Evolutionary conservation across 768 basidiomycete genomes (phyloP).

Genomic region (Pholiota conissans): DNA sequence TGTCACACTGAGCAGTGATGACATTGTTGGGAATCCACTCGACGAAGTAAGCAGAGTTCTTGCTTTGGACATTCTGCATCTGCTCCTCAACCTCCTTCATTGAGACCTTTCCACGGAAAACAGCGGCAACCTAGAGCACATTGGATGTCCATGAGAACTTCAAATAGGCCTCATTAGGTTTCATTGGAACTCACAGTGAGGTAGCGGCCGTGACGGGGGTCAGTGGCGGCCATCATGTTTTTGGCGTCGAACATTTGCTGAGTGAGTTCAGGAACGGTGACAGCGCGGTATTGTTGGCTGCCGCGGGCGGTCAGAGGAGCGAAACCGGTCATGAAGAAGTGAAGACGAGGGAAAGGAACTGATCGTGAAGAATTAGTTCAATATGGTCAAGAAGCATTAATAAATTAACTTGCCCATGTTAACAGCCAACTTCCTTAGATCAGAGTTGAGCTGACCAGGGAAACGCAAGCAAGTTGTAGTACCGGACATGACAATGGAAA

Average conservation of each 20-base stretch:
- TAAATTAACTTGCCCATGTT: slow-evolving; percentile 83
- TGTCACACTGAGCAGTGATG: slow-evolving; percentile 96
- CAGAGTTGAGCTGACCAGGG: slow-evolving; percentile 99
- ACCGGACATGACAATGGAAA: slow-evolving; percentile 98
- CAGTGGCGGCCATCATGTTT: slow-evolving; percentile 99
- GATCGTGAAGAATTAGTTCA: not conserved
- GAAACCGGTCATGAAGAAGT: slow-evolving; percentile 99
- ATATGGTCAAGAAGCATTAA: not conserved
- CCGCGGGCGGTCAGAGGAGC: slow-evolving; percentile 94
- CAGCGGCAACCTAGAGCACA: slow-evolving; percentile 77
- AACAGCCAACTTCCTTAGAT: slow-evolving; percentile 96
- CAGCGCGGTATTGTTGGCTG: slow-evolving; percentile 93
- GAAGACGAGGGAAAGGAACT: slow-evolving; percentile 99
- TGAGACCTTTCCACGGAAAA: slow-evolving; percentile 99
- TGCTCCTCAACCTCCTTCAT: slow-evolving; percentile 99
- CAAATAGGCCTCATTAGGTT: not conserved
- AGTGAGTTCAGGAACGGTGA: slow-evolving; percentile 96
- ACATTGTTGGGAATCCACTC: slow-evolving; percentile 99
- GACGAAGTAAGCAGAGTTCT: slow-evolving; percentile 97
- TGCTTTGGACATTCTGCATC: slow-evolving; percentile 96
- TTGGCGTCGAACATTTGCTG: slow-evolving; percentile 99
- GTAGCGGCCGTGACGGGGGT: slow-evolving; percentile 96
- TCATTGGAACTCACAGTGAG: slow-evolving; percentile 67
- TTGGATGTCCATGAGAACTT: no score
- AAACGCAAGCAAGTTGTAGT: slow-evolving; percentile 98